A percentile compares a stretch with the other conserved stretches of the same genome.
phyloP scores from a whole-genome alignment of 2,329 filamentous ascomycete genomes.

The Phialemoniopsis sp. region DNA sequence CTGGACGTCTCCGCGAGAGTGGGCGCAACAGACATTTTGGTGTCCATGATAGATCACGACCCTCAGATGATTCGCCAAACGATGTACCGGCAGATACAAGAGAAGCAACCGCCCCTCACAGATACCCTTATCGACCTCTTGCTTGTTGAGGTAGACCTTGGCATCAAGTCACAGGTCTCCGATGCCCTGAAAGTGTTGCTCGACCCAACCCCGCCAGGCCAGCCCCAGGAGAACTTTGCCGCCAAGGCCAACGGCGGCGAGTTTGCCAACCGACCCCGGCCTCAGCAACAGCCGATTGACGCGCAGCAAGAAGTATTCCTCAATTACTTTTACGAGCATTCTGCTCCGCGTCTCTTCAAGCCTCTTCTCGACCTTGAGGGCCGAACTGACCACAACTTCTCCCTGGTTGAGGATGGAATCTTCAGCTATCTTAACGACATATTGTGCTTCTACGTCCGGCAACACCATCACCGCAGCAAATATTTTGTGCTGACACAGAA shows the following conservation, averaged over 20 bases:
- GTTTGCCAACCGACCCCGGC: constrained; percentile 59
- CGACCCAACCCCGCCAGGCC: constrained; percentile 57
- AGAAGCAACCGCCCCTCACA: constrained; percentile 80
- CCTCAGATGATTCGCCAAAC: constrained; percentile 90
- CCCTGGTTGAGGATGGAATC: constrained; percentile 81
- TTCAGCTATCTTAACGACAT: constrained; percentile 91
- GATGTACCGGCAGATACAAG: constrained; percentile 86
- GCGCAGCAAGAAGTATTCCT: constrained; percentile 84
- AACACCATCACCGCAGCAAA: constrained; percentile 82
- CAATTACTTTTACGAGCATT: constrained; percentile 83
- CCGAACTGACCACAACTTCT: constrained; percentile 64
- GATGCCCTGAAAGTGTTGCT: constrained; percentile 93
- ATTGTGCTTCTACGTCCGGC: constrained; percentile 87
- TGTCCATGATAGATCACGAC: constrained; percentile 94
- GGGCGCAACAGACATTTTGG: constrained; percentile 88
- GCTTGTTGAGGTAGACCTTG: constrained; percentile 85
- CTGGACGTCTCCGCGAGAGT: constrained; percentile 80
- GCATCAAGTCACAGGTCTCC: constrained; percentile 91
- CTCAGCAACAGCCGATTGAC: constrained; percentile 44
- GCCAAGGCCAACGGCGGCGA: constrained; percentile 65
- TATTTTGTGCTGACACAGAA: constrained; percentile 81
- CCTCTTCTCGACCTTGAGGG: constrained; percentile 78
- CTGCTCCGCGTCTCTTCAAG: constrained; percentile 79
- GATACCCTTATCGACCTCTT: constrained; percentile 91
- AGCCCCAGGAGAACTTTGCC: constrained; percentile 50